Conservation (phyloP, 73 alveolate genomes). For the Stentor roeselii region DNA sequence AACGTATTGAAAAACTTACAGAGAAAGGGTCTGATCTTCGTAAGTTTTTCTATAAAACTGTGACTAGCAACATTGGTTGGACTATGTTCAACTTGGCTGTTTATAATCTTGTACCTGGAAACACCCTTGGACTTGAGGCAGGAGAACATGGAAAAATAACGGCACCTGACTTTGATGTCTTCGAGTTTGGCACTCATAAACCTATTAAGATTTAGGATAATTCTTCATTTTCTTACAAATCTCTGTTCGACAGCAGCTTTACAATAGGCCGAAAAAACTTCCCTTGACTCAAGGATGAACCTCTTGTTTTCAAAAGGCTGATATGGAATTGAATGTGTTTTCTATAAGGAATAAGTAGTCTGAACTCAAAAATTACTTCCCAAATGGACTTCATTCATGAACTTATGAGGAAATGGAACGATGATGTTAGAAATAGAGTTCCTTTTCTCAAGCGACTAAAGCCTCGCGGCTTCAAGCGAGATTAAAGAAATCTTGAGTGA, state of each 20-base stretch:
- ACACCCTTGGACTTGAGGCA: background rate
- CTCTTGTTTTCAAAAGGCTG: background rate
- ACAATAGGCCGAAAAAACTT: background rate
- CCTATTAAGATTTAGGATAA: too few species aligned
- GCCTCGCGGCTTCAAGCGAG: too few species aligned
- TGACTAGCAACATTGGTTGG: background rate
- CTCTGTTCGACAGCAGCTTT: background rate
- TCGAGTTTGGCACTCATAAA: too few species aligned
- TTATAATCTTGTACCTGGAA: background rate
- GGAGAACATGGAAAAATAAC: background rate
- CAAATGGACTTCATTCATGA: background rate
- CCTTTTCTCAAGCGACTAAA: too few species aligned
- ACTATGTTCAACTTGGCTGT: background rate
- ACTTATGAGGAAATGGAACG: background rate
- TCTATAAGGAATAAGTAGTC: background rate
- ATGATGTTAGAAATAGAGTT: too few species aligned
- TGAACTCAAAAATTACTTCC: background rate
- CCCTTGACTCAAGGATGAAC: background rate
- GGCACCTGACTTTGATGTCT: too few species aligned
- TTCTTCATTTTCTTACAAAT: too few species aligned
- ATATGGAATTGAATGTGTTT: too few species aligned
- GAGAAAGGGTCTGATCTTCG: background rate
- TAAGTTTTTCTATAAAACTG: background rate
- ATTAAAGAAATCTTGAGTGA: too few species aligned
- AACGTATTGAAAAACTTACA: too few species aligned